These are phyloP conservation scores for Naumovozyma dairenensis DNA, from an alignment of 805 yeast species.

Conservation along the genomic window DNA sequence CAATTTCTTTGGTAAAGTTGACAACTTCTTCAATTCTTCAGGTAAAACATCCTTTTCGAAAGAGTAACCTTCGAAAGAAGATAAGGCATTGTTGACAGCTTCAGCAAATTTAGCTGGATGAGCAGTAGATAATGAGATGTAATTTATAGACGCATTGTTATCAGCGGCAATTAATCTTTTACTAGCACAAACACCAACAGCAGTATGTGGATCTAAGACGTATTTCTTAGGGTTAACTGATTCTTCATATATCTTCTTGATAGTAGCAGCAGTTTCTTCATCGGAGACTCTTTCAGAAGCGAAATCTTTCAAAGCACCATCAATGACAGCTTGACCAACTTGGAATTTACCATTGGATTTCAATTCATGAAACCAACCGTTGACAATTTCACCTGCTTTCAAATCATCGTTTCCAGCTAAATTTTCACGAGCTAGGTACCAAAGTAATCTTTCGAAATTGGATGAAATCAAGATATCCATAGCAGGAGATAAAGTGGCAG, in stretches of 20 bases:
- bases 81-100: conserved; percentile 79
- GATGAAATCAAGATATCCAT: conserved; percentile 96
- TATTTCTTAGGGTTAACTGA: conserved; percentile 51
- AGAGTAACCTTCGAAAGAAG: conserved; percentile 57
- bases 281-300: conserved; percentile 75
- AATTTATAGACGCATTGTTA: conserved; percentile 35
- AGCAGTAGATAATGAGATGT: conserved; percentile 85
- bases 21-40: conserved; percentile 66
- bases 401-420: conserved; percentile 44
- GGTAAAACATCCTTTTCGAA: conserved; percentile 88
- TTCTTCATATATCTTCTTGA: conserved; percentile 53
- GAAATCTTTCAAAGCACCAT: conserved; percentile 59
- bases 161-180: conserved; percentile 47
- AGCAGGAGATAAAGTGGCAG: conserved; percentile 91
- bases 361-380: conserved; percentile 69
- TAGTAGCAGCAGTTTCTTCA: conserved; percentile 68
- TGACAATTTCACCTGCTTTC: conserved; percentile 66
- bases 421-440: conserved; percentile 82
- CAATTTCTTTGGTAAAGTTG: conserved; percentile 64
- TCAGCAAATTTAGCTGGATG: conserved; percentile 98
- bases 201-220: conserved; percentile 91
- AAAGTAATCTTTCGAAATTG: conserved; percentile 89
- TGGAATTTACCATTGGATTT: conserved; percentile 66
- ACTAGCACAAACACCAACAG: conserved; percentile 85
- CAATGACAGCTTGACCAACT: conserved; percentile 56